Evolutionary conservation across 257 asterid species (phyloP), one percentile per base, ranked within the genome.

Genomic region (Anisodus acutangulus): DNA sequence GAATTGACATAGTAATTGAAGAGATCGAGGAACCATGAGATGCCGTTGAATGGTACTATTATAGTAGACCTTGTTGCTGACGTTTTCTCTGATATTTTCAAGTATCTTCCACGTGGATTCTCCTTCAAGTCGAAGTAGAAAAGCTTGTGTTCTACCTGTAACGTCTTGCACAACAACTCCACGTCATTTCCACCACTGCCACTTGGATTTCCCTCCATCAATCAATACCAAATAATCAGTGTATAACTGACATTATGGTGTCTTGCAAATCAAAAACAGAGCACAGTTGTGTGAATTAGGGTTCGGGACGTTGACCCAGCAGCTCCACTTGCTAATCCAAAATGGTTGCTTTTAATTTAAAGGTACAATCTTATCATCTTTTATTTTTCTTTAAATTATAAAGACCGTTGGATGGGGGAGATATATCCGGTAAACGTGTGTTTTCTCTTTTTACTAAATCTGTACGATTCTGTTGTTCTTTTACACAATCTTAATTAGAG

Each of bases 91-190:
- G 98, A 96, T 88, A 96, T 96, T 91, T 96, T 96, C 8, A 96
- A 94, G 88, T 96, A 96, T 11, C 98, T 91, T 41, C 99, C 98
- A 4, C 99, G 91, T 31, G 99, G 98, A 92, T 96, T 96, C 93
- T 96, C 99, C 93, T 96, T 96, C 78, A 96, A 94, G 88, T 96
- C 98, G 87, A 96, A 96, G 90, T 96, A 96, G 91, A 96, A 96
- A 11, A 96, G 92, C 91, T 96, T 96, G 93, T 96, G 99, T 87
- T 94, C 99, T 68, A 94, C 98, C 90, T 96, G 99, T 86, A 96
- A 86, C 2, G 98, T 96, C 88, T 94, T 96, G 91, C 98, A 91
- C 41, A 94, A 85, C 88, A 96, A 88, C 86, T 96, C 99, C 71
- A 91, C 95, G 83, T 96, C 98, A 82, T 87, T 91, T 6, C 97